A percentile compares a stretch with the other conserved stretches of the same genome.
These are phyloP conservation scores for Sugiyamaella valdiviana DNA, from an alignment of 805 yeast genomes.

Conservation along the genomic window DNA sequence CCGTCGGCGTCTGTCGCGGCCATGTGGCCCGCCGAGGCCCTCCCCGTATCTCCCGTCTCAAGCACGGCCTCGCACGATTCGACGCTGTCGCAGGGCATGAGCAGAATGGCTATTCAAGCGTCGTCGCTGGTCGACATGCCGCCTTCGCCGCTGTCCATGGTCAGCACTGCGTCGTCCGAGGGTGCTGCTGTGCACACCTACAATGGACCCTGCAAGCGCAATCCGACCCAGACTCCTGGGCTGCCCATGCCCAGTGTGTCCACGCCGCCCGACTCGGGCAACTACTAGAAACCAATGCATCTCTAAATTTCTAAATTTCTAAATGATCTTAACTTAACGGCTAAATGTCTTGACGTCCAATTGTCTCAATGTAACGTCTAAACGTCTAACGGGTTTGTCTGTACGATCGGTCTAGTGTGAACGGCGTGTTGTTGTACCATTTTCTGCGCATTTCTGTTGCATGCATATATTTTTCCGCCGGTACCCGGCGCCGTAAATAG, in stretches of 20 bases:
- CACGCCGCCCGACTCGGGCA: neutral
- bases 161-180: neutral
- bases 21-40: neutral
- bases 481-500: too few relatives aligned
- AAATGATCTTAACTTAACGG: too few relatives aligned
- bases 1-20: slow-evolving; percentile 7
- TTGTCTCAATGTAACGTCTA: too few relatives aligned
- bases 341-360: too few relatives aligned
- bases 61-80: slow-evolving; percentile 1
- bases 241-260: neutral
- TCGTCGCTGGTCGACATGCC: neutral
- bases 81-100: neutral
- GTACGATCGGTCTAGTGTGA: too few relatives aligned
- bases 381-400: too few relatives aligned
- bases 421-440: too few relatives aligned
- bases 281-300: too few relatives aligned
- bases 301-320: too few relatives aligned
- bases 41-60: slow-evolving; percentile 2
- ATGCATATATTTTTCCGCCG: neutral
- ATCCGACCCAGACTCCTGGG: neutral
- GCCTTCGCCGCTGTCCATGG: neutral
- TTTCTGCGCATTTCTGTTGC: neutral
- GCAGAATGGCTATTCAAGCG: too few relatives aligned
- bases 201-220: neutral
- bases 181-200: neutral